phyloP scores from a whole-genome alignment of 2,329 filamentous ascomycete genomes.

The Aspergillus aculeatus region DNA sequence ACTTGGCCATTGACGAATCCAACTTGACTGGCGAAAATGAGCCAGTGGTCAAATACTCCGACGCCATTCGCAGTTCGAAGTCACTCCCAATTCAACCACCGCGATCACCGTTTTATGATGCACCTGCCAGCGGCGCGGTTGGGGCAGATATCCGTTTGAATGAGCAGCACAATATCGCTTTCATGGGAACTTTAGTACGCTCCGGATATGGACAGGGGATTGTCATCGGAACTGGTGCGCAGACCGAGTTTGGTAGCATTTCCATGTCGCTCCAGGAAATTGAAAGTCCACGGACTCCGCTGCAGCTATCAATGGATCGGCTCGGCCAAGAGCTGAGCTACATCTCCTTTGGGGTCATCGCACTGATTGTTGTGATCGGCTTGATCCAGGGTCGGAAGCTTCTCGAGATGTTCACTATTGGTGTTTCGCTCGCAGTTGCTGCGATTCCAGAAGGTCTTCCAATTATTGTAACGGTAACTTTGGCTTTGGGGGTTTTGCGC shows the following conservation, averaged over 20 bases:
- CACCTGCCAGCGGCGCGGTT: constrained; percentile 58
- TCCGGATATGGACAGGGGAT: constrained; percentile 94
- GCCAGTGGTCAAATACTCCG: constrained; percentile 74
- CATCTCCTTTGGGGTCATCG: constrained; percentile 93
- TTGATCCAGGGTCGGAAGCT: constrained; percentile 85
- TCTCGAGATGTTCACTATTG: constrained; percentile 95
- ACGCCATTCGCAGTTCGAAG: constrained; percentile 51
- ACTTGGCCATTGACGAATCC: constrained; percentile 92
- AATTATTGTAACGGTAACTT: constrained; percentile 96
- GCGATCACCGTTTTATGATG: constrained; percentile 58
- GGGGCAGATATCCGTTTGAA: constrained; percentile 67
- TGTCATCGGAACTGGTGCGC: constrained; percentile 91
- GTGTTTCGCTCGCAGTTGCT: constrained; percentile 91
- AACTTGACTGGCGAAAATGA: constrained; percentile 97
- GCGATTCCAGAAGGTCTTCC: constrained; percentile 94
- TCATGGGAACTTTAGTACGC: constrained; percentile 95
- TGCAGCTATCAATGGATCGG: constrained; percentile 97
- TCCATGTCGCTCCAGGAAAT: constrained; percentile 92
- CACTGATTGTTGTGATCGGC: constrained; percentile 85
- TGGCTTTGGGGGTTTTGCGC: constrained; percentile 89
- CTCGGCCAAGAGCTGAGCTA: constrained; percentile 94
- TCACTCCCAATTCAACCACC: constrained; percentile 40
- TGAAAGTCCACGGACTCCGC: constrained; percentile 87
- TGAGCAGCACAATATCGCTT: constrained; percentile 85
- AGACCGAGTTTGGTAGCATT: constrained; percentile 95